Evolutionary conservation across 208 protist genomes (phyloP), one percentile per base, ranked within the genome.

Genomic region (Phytomonas sp.): DNA sequence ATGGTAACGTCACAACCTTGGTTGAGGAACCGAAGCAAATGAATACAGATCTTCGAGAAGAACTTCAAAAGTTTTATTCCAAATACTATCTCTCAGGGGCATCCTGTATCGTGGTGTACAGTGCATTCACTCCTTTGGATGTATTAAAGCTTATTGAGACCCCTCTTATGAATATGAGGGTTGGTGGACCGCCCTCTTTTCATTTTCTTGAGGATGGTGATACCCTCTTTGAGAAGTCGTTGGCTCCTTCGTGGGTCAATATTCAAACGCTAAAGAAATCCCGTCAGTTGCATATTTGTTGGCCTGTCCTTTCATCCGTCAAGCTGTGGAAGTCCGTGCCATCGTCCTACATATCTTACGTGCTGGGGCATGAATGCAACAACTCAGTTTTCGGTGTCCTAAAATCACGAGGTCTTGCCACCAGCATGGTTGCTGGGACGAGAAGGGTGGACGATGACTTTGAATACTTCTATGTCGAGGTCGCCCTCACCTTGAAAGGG

Each of bases 321-420:
- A 70, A 77, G 56, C 62, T 63, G 64, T 94, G 91, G 83, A 66
- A 75, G 26, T 67, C 79, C 3, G 85, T 83, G 67, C 92, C 96
- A 3, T 62, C 69, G 26, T 60, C 75, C 20, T 98, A 98, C 68
- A 74, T 93, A 6, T 82, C 84, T 7, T 91, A 98, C 78, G 72
- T 98, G 26, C 70, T 98, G 53, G 96, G 96, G 0, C 96, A 98
- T 68, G 96, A 98, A 84, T 93, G 92, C 46, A 71, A 91, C 65
- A 87, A 82, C n/a, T 96, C 88, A 34, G 73, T 97, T 5, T 70
- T 98, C 31, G 82, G 88, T n/a, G 62, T 91, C 23, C 74, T 98
- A 33, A 94, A 97, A 73, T 40, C 70, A 51, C 78, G 70, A 43
- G 84, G 91, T 31, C 79, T 81, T 67, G 92, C 83, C 0, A 89